Evolutionary conservation across 257 asterid genomes (phyloP), one percentile per base, ranked within the genome.

Genomic region (Hygrophila difformis): DNA sequence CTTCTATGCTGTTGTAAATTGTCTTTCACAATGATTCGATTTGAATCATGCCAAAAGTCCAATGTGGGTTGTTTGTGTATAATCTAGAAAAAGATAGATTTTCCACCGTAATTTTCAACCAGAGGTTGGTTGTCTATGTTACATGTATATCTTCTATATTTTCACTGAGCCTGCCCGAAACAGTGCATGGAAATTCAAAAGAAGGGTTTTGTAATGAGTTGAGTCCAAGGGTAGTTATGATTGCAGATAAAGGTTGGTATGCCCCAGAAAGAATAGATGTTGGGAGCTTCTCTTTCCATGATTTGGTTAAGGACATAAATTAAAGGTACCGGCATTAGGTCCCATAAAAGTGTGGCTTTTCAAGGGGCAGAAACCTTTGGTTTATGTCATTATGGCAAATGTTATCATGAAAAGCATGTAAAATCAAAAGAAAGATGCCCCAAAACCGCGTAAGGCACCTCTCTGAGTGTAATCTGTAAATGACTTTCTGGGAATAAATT

Each of bases 361-460:
- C 26, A 10, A n/a, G 47, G 53, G 53, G 16, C 41, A 40, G 12
- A 42, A 40, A 18, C 58, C 53, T 23, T 64, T 51, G 53, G 48
- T 35, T 47, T 58, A 62, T 36, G 22, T 49, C 26, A 58, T 47
- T 33, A 47, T 64, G 53, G 49, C 15, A 18, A 64, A 28, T 54
- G 56, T 18, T 34, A 52, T 57, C 71, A 53, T 37, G 53, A 24
- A 38, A 58, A 52, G 44, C 40, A 14, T 39, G 57, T 24, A 6
- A 39, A 47, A 47, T 22, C 43, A 50, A 46, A 57, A 64, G 48
- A 64, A 64, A 51, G 55, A 64, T 53, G 66, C 39, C 18, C 29
- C 11, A 18, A 49, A 44, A 51, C 29, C 14, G 43, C 39, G 19
- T 57, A 51, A 46, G 57, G 61, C 7, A 46, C 19, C 18, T 38